Percentiles rank a stretch among this genome's conserved stretches.
Conservation (phyloP, 2,329 filamentous ascomycete genomes). For the Septoria linicola region DNA sequence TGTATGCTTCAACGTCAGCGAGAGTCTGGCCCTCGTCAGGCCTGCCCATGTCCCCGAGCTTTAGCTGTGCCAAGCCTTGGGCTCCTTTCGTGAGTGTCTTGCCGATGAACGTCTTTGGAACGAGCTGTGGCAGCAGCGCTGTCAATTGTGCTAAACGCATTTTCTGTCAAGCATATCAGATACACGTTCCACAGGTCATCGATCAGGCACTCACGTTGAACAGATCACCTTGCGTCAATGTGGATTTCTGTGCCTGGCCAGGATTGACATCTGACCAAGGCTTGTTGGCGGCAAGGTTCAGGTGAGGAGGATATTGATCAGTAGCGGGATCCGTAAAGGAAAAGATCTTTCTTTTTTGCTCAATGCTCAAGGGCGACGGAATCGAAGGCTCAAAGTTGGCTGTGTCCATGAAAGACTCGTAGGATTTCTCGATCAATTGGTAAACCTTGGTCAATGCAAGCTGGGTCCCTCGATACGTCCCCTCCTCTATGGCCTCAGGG, state of each 20-base stretch:
- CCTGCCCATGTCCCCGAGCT: conserved; percentile 20
- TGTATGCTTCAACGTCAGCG: conserved; percentile 20
- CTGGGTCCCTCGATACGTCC: conserved; percentile 26
- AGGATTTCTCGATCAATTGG: conserved; percentile 25
- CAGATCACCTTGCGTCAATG: conserved; percentile 21
- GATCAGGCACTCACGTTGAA: conserved; percentile 24
- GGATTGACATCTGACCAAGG: conserved; percentile 27
- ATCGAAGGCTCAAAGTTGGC: conserved; percentile 28
- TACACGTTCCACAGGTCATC: rapidly evolving
- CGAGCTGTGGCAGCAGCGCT: conserved; percentile 26
- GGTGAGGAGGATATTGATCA: conserved; percentile 34
- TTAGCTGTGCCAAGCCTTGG: conserved; percentile 10
- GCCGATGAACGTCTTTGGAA: conserved; percentile 27
- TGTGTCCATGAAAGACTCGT: conserved; percentile 25
- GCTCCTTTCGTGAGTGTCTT: conserved; percentile 4
- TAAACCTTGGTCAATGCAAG: conserved; percentile 28
- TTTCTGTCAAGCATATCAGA: not conserved
- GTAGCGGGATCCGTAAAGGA: conserved; percentile 24
- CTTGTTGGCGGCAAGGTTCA: conserved; percentile 30
- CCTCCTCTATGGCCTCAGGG: conserved; percentile 18
- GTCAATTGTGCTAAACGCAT: conserved; percentile 31
- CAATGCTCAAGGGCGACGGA: conserved; percentile 19
- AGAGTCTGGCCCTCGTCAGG: conserved; percentile 19
- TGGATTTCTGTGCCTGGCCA: conserved; percentile 13
- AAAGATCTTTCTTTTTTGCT: conserved; percentile 25